Evolutionary conservation across 352 stramenopile genomes (phyloP), one percentile per base, ranked within the genome.

Genomic region (Globisporangium carolinianum): DNA sequence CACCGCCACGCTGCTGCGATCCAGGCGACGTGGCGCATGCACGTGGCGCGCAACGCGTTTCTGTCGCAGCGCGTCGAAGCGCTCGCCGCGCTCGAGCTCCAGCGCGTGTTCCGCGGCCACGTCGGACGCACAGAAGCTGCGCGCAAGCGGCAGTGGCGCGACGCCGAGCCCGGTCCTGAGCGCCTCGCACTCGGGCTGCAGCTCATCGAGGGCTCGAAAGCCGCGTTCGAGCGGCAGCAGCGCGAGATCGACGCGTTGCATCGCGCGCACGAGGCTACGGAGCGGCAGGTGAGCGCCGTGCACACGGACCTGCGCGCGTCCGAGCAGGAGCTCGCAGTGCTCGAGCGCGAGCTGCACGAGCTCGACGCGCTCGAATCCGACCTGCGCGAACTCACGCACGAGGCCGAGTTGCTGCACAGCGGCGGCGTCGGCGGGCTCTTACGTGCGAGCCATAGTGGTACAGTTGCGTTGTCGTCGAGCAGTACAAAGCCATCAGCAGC

Each of bases 191-290:
- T 98, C 36, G 93, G 93, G 4, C 63, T 98, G 7, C 66, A 88
- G 49, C 76, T 98, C 55, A 97, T 98, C 51, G 92, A 98, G 63
- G 89, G 93, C 43, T 96, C 87, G 4, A 98, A 98, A 61, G 79
- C 89, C 39, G 91, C 90, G 3, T 97, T 98, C 63, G 86, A 96
- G 58, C 70, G 86, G 8, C 92, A 98, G 62, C 91, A 97, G 61
- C 85, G 77, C 56, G 92, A 98, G 60, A 87, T 98, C 36, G 90
- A 98, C 48, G 89, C 87, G 10, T 65, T 98, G 14, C 89, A 98
- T 59, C 80, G 89, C 3, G 88, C 89, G 14, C 92, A 98, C 65
- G 89, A 97, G 58, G 63, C 71, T 4, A 88, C 91, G 5, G 93
- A 98, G 69, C 68, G 69, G 5, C 83, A 96, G 53, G 86, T 98